Conservation (phyloP, 2,329 filamentous ascomycete genomes). For the Allantophomopsis lycopodina region DNA sequence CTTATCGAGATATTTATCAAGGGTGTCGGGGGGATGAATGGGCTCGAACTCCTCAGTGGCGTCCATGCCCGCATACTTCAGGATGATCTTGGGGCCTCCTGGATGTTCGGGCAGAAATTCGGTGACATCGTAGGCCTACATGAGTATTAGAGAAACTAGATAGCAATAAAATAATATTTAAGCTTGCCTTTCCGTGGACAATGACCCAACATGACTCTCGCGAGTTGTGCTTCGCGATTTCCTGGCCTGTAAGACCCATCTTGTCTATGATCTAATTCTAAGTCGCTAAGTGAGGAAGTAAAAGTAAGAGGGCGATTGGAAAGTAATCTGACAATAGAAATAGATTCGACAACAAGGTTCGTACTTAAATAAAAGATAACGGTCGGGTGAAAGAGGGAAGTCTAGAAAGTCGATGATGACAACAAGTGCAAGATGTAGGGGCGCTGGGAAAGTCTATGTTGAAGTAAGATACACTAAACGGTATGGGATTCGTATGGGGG, state of each 20-base stretch:
- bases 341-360: no score
- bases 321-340: no score
- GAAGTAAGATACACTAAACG: no score
- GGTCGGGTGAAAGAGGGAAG: no score
- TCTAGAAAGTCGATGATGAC: no score
- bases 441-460: no score
- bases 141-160: conserved; percentile 16
- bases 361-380: no score
- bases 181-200: conserved; percentile 48
- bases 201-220: conserved; percentile 86
- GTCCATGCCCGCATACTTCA: conserved; percentile 94
- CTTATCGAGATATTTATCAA: conserved; percentile 70
- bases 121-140: conserved; percentile 76
- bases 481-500: no score
- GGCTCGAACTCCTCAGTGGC: conserved; percentile 86
- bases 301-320: no score
- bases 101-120: conserved; percentile 89
- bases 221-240: conserved; percentile 61
- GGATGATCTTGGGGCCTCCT: conserved; percentile 81
- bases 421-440: no score
- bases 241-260: conserved; percentile 31
- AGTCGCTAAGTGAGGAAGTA: no score
- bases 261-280: conserved; percentile 1
- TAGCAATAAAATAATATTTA: no score
- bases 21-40: conserved; percentile 78